Evolutionary conservation across 345 rosid species (phyloP), one percentile per base, ranked within the genome.

Genomic region (Ceriops decandra): DNA sequence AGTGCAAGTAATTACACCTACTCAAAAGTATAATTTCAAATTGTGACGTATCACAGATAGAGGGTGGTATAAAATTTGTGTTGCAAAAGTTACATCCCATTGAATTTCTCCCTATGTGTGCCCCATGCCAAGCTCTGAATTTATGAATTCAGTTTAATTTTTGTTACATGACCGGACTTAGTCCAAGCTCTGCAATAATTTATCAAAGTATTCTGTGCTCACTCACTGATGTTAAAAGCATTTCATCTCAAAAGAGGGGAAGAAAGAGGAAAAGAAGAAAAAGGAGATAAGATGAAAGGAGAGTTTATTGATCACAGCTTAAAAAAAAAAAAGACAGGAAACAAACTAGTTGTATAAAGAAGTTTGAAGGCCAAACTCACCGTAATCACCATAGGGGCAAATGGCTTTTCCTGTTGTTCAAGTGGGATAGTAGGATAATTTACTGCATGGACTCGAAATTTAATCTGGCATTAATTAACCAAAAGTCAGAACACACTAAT

Each of bases 331-430:
- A 4, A 6, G 20, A 10, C 60, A 47, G 32, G 60, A 27, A 53
- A 53, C 24, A 19, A 38, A 26, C 33, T 22, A 28, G 49, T 27
- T 16, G 64, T 27, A 27, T 3, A 28, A 32, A 30, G 35, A 62
- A 56, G 30, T 67, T 64, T 24, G 63, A 53, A 63, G 52, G 26
- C 64, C 51, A 63, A 57, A 82, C 98, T 88, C 82, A 93, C 96
- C 31, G 81, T 81, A 66, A 93, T 70, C 77, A 86, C 84, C 98
- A 91, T 90, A 32, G 96, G 91, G 64, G 96, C 91, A 82, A 93
- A 90, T 71, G 97, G 92, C 77, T 89, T 91, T 24, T 85, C 87
- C 22, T 76, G 76, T 66, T 78, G 85, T 76, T 89, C 96, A 51
- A 72, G 72, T 52, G 98, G 98, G 70, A 85, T 78, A 60, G 91